Evolutionary conservation across 495 filamentous ascomycete genomes (phyloP).

Genomic region (Hapsidospora chrysogenum): DNA sequence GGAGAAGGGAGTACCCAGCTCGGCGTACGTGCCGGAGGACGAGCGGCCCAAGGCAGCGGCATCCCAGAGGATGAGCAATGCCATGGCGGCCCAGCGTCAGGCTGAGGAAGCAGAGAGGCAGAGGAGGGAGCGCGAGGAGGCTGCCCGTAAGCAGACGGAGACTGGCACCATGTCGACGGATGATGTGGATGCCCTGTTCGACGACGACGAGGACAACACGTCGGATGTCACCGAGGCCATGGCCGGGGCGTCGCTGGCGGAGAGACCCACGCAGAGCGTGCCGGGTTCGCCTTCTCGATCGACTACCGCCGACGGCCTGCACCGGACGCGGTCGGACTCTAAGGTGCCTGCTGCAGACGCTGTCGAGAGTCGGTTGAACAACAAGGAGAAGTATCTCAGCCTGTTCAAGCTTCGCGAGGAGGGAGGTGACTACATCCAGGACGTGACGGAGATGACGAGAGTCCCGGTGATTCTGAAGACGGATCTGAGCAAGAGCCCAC

Average conservation of each 20-base stretch:
- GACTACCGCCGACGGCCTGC: constrained; percentile 52
- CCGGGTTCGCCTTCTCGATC: constrained; percentile 80
- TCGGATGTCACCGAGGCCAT: constrained; percentile 76
- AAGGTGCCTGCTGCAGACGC: constrained; percentile 63
- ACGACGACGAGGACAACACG: constrained; percentile 75
- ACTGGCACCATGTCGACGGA: constrained; percentile 81
- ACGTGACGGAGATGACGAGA: constrained; percentile 92
- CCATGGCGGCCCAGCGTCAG: constrained; percentile 57
- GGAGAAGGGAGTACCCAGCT: constrained; percentile 97
- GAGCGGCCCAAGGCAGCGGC: constrained; percentile 72
- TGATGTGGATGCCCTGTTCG: constrained; percentile 84
- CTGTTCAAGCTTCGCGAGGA: constrained; percentile 83
- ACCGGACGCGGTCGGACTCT: constrained; percentile 82
- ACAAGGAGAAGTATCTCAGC: constrained; percentile 92
- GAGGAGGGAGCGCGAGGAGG: constrained; percentile 70
- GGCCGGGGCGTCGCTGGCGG: constrained; percentile 70
- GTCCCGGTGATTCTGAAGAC: constrained; percentile 97
- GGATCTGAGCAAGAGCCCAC: constrained; percentile 94
- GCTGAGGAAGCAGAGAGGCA: constrained; percentile 65
- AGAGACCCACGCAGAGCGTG: constrained; percentile 88
- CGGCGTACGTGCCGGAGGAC: constrained; percentile 90
- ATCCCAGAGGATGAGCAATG: constrained; percentile 49
- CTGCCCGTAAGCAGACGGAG: constrained; percentile 77
- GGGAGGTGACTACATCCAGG: constrained; percentile 90
- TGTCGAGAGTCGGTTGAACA: constrained; percentile 60